phyloP scores from a whole-genome alignment of 495 filamentous ascomycete genomes.

The Podospora pseudoanserina region DNA sequence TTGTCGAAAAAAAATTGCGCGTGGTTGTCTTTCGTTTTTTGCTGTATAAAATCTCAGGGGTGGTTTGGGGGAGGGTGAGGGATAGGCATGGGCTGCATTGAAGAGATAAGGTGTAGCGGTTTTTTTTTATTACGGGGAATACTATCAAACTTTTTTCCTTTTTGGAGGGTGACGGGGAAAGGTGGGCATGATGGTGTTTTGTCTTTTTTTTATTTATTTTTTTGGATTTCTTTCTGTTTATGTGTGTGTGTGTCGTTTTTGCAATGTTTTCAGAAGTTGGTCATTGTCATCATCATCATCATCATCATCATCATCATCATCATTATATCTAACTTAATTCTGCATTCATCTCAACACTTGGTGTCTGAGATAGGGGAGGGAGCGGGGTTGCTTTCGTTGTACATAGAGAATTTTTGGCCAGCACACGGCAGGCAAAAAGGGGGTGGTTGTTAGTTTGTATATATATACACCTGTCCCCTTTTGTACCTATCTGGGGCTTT shows the following conservation, averaged over 20 bases:
- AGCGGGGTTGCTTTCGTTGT: not conserved
- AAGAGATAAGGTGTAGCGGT: not conserved
- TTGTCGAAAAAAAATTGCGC: not conserved
- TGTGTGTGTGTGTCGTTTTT: not conserved
- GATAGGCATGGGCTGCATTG: not conserved
- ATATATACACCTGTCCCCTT: not conserved
- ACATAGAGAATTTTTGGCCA: not conserved
- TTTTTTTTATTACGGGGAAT: not conserved
- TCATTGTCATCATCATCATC: not conserved
- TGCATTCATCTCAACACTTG: not conserved
- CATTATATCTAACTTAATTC: not conserved
- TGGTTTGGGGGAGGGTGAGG: not conserved
- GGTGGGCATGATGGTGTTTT: not conserved
- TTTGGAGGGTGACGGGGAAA: not conserved
- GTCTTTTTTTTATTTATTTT: not conserved
- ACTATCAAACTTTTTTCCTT: not conserved
- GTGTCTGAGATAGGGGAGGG: not conserved
- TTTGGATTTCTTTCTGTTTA: not conserved
- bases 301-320: conserved; percentile 2
- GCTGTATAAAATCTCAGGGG: not conserved
- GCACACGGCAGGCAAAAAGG: not conserved
- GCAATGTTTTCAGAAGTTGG: not conserved
- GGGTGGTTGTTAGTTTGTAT: not conserved
- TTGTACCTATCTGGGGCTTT: not conserved
- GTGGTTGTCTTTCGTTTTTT: not conserved